Percentiles rank a stretch among this genome's conserved stretches.
phyloP scores from a whole-genome alignment of 495 filamentous ascomycete species.

The Aspergillus biplanus region DNA sequence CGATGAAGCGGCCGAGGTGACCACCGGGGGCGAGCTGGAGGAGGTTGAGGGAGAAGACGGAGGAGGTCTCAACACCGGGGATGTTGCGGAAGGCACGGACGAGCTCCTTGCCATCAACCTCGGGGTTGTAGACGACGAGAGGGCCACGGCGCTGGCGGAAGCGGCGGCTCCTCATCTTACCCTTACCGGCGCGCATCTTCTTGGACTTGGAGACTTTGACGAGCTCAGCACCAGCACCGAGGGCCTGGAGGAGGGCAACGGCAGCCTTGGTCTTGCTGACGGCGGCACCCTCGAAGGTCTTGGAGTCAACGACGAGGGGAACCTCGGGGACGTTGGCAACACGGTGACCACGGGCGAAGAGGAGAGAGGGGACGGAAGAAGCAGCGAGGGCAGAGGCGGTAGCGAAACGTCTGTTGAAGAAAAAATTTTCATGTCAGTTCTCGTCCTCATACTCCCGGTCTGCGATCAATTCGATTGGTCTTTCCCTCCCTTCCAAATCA shows the following conservation, averaged over 20 bases:
- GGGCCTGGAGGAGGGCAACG: slow-evolving; percentile 79
- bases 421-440: slow-evolving; percentile 3
- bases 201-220: slow-evolving; percentile 90
- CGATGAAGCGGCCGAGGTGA: slow-evolving; percentile 97
- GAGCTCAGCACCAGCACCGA: slow-evolving; percentile 88
- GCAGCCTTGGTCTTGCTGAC: slow-evolving; percentile 89
- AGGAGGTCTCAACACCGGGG: slow-evolving; percentile 94
- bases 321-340: slow-evolving; percentile 91
- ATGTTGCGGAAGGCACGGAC: slow-evolving; percentile 96
- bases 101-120: slow-evolving; percentile 89
- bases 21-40: slow-evolving; percentile 98
- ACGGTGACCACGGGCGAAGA: slow-evolving; percentile 96
- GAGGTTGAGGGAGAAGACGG: slow-evolving; percentile 95
- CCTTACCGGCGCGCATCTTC: slow-evolving; percentile 97
- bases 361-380: slow-evolving; percentile 89
- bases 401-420: slow-evolving; percentile 77
- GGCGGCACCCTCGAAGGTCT: slow-evolving; percentile 74
- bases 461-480: background rate
- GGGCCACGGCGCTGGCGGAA: slow-evolving; percentile 97
- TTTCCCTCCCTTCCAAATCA: background rate
- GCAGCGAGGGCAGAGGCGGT: slow-evolving; percentile 96
- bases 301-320: slow-evolving; percentile 91
- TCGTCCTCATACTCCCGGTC: background rate
- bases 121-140: slow-evolving; percentile 92
- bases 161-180: slow-evolving; percentile 92